Evolutionary conservation across 768 basidiomycete genomes (phyloP).

Genomic region (Tephrocybe sp.): DNA sequence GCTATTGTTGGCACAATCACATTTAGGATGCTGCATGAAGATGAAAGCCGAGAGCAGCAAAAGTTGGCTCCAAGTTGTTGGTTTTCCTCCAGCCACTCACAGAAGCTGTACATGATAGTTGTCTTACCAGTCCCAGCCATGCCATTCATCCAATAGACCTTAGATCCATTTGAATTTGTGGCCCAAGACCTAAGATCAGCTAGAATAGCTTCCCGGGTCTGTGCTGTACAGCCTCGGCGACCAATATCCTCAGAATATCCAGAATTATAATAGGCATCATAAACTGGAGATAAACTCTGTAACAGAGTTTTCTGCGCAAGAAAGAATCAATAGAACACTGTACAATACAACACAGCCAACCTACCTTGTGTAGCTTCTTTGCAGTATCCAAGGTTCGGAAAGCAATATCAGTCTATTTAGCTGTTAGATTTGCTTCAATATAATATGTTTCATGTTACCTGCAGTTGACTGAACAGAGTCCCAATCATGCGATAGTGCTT

Average conservation of each 20-base stretch:
- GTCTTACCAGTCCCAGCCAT: conserved; percentile 22
- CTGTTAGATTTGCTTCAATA: not conserved
- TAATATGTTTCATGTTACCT: not conserved
- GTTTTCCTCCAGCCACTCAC: too few relatives aligned
- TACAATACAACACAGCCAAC: not conserved
- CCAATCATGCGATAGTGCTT: not conserved
- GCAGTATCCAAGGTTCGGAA: not conserved
- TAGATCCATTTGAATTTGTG: conserved; percentile 1
- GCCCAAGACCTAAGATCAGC: not conserved
- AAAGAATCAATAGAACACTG: not conserved
- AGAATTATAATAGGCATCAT: not conserved
- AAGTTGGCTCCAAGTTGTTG: conserved; percentile 23
- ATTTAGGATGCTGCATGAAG: conserved; percentile 8
- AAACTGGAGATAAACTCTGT: not conserved
- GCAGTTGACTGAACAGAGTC: not conserved
- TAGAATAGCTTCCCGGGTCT: not conserved
- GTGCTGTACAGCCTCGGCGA: not conserved
- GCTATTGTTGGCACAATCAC: conserved; percentile 19
- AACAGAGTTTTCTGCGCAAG: not conserved
- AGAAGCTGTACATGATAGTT: conserved; percentile 13
- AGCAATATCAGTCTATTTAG: not conserved
- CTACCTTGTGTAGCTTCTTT: not conserved
- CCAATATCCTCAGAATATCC: not conserved
- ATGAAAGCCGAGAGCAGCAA: conserved; percentile 20
- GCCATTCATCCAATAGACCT: conserved; percentile 19